phyloP scores from a whole-genome alignment of 2,329 filamentous ascomycete species.

The Domatiomyces catenatus region DNA sequence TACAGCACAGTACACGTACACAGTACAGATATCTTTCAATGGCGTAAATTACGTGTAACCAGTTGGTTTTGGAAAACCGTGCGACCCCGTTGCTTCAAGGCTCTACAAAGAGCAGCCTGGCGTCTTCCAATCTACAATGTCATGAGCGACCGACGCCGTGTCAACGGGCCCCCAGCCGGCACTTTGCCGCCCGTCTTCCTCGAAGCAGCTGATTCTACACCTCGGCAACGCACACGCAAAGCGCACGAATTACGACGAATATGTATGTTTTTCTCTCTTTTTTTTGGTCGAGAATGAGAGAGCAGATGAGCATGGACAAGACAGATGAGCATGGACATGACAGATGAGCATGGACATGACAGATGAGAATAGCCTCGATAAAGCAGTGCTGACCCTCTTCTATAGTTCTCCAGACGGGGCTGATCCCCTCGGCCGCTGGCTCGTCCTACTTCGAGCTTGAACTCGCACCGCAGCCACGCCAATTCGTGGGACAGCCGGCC shows the following conservation, averaged over 20 bases:
- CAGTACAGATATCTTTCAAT: too few species aligned
- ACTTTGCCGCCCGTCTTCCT: constrained; percentile 58
- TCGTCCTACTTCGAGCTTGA: constrained; percentile 54
- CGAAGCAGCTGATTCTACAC: constrained; percentile 32
- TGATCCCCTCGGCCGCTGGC: constrained; percentile 84
- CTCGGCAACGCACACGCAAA: constrained; percentile 41
- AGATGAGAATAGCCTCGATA: neutral
- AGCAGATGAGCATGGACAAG: too few species aligned
- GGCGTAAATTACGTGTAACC: neutral
- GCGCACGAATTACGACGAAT: constrained; percentile 66
- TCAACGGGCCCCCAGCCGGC: constrained; percentile 70
- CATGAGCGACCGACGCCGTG: constrained; percentile 74
- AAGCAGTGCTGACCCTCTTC: neutral
- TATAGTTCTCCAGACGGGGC: constrained; percentile 72
- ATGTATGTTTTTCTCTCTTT: constrained; percentile 43
- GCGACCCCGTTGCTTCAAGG: too few species aligned
- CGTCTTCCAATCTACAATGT: constrained; percentile 17
- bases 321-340: too few species aligned
- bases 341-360: neutral
- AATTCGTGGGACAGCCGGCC: constrained; percentile 33
- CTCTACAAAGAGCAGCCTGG: neutral
- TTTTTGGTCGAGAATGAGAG: too few species aligned
- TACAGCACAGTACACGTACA: too few species aligned
- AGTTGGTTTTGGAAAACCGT: neutral
- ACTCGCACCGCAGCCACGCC: constrained; percentile 31